Base-by-base conservation (phyloP, 805 yeast species). In the Wickerhamomyces kurtzmanii region DNA sequence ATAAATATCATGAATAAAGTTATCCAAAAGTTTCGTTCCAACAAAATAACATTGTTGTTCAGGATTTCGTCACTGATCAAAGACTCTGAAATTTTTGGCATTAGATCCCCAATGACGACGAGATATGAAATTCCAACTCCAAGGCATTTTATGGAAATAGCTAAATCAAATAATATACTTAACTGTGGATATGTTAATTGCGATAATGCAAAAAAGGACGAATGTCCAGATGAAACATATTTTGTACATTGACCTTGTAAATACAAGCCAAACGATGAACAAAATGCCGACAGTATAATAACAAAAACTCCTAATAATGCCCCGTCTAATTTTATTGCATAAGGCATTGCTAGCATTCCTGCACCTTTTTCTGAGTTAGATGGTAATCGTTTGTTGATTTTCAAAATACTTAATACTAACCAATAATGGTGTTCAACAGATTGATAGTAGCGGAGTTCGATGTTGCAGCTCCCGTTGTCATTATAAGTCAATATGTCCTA, bases 321-420 rank as follows among this genome's bases (percentile, higher is more conserved):
- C 18, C 87, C 85, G 49, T 80, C 85, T 15, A 78, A 63, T 29
- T 65, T 61, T 40, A 76, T 65, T 1, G 83, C 84, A 46, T 59
- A 76, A 1, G 87, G 85, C 63, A 77, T 73, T 20, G 84, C 80
- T 22, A 78, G 56, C 42, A 77, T 65, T 7, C 87, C 87, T 2
- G 84, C 81, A 22, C 77, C 71, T 28, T n/a, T n/a, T n/a, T n/a
- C n/a, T n/a, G n/a, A n/a, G n/a, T n/a, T n/a, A n/a, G n/a, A n/a
- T n/a, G n/a, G n/a, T n/a, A n/a, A n/a, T n/a, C n/a, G n/a, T n/a
- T n/a, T n/a, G n/a, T n/a, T n/a, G n/a, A n/a, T n/a, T 12, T 12
- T 12, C 15, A 11, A 22, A 8, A n/a, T 6, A 12, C n/a, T n/a
- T n/a, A n/a, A 17, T 12, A 37, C 43, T 18, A 33, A 34, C 56